phyloP scores from a whole-genome alignment of 305 asterid species.

The Lippia alba region DNA sequence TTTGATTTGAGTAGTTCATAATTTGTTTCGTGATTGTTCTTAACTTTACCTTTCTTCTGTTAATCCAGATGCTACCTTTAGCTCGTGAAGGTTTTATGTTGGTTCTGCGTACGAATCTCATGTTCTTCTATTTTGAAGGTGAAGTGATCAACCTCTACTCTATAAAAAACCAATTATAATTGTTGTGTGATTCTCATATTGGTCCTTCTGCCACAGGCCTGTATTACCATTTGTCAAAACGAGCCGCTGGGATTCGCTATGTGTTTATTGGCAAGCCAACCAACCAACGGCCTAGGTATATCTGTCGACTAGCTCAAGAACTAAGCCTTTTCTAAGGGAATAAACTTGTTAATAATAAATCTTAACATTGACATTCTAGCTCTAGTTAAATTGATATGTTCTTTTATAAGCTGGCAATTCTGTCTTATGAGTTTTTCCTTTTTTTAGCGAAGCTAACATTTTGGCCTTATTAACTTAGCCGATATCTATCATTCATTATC shows the following conservation, averaged over 20 bases:
- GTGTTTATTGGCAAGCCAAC: conserved; percentile 89
- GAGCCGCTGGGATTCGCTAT: conserved; percentile 91
- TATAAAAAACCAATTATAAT: conserved; percentile 17
- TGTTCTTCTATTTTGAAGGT: conserved; percentile 99
- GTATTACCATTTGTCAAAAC: conserved; percentile 90
- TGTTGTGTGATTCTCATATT: conserved; percentile 31
- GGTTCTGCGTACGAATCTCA: conserved; percentile 86
- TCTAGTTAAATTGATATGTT: no score
- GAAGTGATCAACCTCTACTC: conserved; percentile 31
- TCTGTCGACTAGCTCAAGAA: conserved; percentile 16
- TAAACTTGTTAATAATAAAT: conserved; percentile 12
- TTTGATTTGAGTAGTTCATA: conserved; percentile 1
- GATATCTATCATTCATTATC: no score
- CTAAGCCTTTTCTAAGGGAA: conserved; percentile 3
- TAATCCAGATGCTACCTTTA: conserved; percentile 74
- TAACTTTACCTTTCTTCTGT: conserved; percentile 29
- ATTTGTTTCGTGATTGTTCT: conserved; percentile 23
- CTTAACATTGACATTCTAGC: no score
- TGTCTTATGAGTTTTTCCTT: no score
- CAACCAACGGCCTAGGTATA: conserved; percentile 90
- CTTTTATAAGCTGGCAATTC: no score
- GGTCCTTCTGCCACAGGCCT: conserved; percentile 62
- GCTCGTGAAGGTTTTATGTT: conserved; percentile 81
- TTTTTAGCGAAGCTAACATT: no score
- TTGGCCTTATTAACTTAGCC: no score